A percentile compares a stretch with the other conserved stretches of the same genome.
Evolutionary conservation across 2,329 filamentous ascomycete species (phyloP).

Genomic region (Plenodomus tracheiphilus): DNA sequence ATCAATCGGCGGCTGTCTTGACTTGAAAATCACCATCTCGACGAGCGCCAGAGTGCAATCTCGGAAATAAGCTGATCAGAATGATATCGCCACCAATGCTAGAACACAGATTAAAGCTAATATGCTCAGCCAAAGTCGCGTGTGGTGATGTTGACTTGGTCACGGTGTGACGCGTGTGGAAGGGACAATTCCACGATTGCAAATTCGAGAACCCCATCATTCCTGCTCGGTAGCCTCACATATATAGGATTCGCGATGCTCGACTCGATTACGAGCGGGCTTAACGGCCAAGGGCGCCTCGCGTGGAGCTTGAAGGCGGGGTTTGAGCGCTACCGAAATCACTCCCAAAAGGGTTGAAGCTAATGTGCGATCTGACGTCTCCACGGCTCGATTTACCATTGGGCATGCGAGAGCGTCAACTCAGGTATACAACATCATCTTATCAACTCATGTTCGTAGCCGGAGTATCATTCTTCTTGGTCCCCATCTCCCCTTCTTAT

Average conservation of each 20-base stretch:
- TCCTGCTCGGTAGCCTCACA: slow-evolving; percentile 20
- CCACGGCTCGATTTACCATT: background rate
- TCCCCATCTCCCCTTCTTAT: too few relatives aligned
- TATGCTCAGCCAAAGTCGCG: too few relatives aligned
- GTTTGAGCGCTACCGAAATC: slow-evolving; percentile 12
- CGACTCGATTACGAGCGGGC: slow-evolving; percentile 38
- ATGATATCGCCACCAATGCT: background rate
- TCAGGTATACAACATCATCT: too few relatives aligned
- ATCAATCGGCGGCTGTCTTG: slow-evolving; percentile 49
- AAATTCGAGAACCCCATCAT: slow-evolving; percentile 1
- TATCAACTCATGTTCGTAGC: too few relatives aligned
- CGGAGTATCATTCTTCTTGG: too few relatives aligned
- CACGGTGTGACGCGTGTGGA: background rate
- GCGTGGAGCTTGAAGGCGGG: slow-evolving; percentile 19
- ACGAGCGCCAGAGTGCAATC: background rate
- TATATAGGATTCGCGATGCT: slow-evolving; percentile 27
- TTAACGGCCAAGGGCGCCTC: slow-evolving; percentile 3
- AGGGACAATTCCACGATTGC: background rate
- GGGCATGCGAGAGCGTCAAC: too few relatives aligned
- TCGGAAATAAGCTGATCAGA: background rate
- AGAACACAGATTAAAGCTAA: background rate
- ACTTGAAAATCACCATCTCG: slow-evolving; percentile 47
- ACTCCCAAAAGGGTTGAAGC: slow-evolving; percentile 17
- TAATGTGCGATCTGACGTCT: slow-evolving; percentile 1
- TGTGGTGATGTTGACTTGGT: background rate